These are phyloP conservation scores for Hypoxylon intermedium DNA, from an alignment of 495 filamentous ascomycete genomes.

Conservation along the genomic window DNA sequence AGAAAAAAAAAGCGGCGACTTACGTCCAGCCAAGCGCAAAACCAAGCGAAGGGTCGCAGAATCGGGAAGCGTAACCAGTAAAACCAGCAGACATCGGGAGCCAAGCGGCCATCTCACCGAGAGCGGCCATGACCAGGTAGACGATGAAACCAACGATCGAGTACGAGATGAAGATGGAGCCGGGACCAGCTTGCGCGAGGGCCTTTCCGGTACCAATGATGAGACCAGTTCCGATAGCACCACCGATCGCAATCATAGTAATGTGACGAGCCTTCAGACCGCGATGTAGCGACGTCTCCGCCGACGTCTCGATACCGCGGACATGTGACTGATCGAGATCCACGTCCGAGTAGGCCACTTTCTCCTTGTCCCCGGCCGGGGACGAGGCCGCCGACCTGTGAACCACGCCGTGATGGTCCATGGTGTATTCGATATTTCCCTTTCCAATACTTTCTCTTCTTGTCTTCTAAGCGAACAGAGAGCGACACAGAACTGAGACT, in stretches of 20 bases:
- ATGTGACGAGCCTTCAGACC: conserved; percentile 71
- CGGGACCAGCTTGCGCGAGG: conserved; percentile 73
- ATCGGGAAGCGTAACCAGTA: conserved; percentile 74
- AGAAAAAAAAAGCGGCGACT: conserved; percentile 20
- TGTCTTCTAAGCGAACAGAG: conserved; percentile 13
- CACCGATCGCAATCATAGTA: conserved; percentile 85
- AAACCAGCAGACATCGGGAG: conserved; percentile 66
- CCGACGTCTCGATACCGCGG: conserved; percentile 46
- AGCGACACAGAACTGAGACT: conserved; percentile 1
- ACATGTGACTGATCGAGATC: conserved; percentile 31
- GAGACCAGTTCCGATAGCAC: conserved; percentile 78
- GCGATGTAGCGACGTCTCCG: conserved; percentile 60
- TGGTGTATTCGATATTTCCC: conserved; percentile 14
- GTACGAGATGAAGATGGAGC: conserved; percentile 71
- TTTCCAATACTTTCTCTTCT: conserved; percentile 9
- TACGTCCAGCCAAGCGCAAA: conserved; percentile 79
- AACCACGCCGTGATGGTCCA: conserved; percentile 19
- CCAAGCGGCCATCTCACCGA: conserved; percentile 71
- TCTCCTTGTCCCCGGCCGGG: conserved; percentile 33
- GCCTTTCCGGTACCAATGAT: conserved; percentile 64
- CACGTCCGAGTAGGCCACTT: conserved; percentile 13
- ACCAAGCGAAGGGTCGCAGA: conserved; percentile 79
- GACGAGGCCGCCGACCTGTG: conserved; percentile 37
- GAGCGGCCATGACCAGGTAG: conserved; percentile 55
- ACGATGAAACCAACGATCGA: conserved; percentile 58